These are phyloP conservation scores for Sapria himalayana DNA, from an alignment of 345 rosid species.

Conservation along the genomic window DNA sequence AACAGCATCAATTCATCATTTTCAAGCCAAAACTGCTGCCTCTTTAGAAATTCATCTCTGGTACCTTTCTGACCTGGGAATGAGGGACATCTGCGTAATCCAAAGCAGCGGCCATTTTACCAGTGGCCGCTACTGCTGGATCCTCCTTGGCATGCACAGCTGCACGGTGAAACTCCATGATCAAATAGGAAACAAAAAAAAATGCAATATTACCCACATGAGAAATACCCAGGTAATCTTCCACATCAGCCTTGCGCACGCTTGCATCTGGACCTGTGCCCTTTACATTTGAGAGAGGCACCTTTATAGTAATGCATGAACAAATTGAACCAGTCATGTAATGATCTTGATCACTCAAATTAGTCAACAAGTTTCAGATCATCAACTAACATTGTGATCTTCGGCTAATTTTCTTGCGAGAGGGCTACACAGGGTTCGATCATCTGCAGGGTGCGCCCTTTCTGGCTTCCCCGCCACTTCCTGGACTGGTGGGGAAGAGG, in stretches of 20 bases:
- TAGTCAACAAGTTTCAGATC: not conserved
- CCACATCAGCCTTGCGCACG: conserved; percentile 79
- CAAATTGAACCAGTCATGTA: not conserved
- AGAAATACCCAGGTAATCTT: conserved; percentile 64
- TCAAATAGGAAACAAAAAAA: conserved; percentile 1
- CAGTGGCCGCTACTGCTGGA: conserved; percentile 29
- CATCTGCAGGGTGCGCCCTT: conserved; percentile 27
- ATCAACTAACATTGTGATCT: conserved; percentile 41
- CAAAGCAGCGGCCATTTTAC: conserved; percentile 23
- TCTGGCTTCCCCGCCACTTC: conserved; percentile 37
- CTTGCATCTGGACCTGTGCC: conserved; percentile 89
- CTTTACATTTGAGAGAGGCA: conserved; percentile 56
- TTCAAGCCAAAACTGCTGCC: too few species aligned
- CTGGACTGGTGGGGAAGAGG: conserved; percentile 30
- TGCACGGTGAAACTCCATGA: conserved; percentile 10
- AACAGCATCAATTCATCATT: too few species aligned
- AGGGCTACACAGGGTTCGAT: conserved; percentile 81
- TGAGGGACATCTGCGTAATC: conserved; percentile 85
- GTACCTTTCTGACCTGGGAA: conserved; percentile 88
- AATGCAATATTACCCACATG: not conserved
- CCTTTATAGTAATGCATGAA: conserved; percentile 25
- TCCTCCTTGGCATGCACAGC: conserved; percentile 58
- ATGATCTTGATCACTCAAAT: not conserved
- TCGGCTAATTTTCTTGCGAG: conserved; percentile 80
- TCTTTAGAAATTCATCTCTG: too few species aligned